Percentiles rank a stretch among this genome's conserved stretches.
Conservation (phyloP, 306 rosid genomes). For the Fragaria iinumae region DNA sequence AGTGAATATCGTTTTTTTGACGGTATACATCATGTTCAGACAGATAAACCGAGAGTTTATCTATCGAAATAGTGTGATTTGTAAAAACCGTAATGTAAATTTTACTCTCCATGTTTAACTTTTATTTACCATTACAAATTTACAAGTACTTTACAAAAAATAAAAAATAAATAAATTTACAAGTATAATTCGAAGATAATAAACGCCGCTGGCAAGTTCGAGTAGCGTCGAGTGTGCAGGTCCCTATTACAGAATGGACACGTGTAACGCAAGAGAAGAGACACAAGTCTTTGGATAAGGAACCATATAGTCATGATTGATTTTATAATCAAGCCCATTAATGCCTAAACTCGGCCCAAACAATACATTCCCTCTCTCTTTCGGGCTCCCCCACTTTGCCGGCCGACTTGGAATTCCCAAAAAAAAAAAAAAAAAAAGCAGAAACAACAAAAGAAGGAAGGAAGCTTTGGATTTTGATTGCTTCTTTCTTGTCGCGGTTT, state of each 20-base stretch:
- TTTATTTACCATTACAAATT: too few species aligned
- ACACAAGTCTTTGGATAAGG: not conserved
- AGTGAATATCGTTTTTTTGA: too few species aligned
- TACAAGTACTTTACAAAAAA: too few species aligned
- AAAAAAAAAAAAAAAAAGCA: too few species aligned
- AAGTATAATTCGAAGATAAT: not conserved
- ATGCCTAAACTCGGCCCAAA: not conserved
- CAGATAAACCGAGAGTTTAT: too few species aligned
- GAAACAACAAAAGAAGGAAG: not conserved
- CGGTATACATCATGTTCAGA: too few species aligned
- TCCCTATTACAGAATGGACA: not conserved
- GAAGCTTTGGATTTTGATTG: not conserved
- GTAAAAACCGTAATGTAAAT: too few species aligned
- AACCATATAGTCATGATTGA: not conserved
- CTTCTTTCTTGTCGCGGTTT: not conserved
- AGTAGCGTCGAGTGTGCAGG: not conserved
- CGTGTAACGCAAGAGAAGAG: not conserved
- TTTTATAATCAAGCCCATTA: conserved; percentile 2
- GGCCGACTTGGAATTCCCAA: conserved; percentile 6
- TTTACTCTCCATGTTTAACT: too few species aligned
- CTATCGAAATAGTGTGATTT: too few species aligned
- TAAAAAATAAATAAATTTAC: too few species aligned
- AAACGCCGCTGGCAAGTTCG: not conserved
- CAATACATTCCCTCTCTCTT: not conserved
- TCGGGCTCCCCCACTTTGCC: conserved; percentile 18